Evolutionary conservation across 2,329 filamentous ascomycete genomes (phyloP).

Genomic region (Aspergillus sp.): DNA sequence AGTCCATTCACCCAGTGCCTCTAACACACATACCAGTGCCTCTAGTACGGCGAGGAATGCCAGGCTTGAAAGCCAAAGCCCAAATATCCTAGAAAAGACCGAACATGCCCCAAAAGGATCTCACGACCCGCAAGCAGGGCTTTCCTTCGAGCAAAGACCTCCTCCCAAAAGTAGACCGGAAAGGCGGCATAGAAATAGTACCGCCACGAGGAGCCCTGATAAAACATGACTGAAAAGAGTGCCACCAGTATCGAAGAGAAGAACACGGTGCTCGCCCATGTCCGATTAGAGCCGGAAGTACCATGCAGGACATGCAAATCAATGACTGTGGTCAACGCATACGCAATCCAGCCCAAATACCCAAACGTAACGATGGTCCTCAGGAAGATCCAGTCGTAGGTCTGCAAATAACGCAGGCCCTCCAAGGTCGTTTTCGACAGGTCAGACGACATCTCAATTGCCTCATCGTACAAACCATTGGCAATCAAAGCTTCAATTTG

Average conservation of each 20-base stretch:
- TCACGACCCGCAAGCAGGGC: conserved; percentile 59
- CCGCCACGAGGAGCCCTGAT: conserved; percentile 67
- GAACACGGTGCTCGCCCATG: conserved; percentile 47
- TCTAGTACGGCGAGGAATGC: conserved; percentile 67
- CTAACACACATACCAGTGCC: conserved; percentile 54
- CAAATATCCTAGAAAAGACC: conserved; percentile 48
- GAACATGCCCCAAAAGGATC: conserved; percentile 60
- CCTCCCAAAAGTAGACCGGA: conserved; percentile 92
- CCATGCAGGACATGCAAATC: conserved; percentile 78
- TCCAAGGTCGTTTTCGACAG: conserved; percentile 69
- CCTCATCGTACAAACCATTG: conserved; percentile 57
- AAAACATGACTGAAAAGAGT: conserved; percentile 68
- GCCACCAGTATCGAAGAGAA: conserved; percentile 69
- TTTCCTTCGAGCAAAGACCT: conserved; percentile 69
- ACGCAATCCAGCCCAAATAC: conserved; percentile 93
- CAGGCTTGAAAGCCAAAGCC: conserved; percentile 55
- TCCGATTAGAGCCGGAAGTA: conserved; percentile 55
- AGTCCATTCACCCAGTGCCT: conserved; percentile 4
- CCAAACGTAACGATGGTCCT: conserved; percentile 79
- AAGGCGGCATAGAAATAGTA: conserved; percentile 93
- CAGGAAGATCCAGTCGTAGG: conserved; percentile 96
- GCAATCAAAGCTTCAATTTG: conserved; percentile 61
- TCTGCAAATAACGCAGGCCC: conserved; percentile 87
- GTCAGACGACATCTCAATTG: conserved; percentile 67
- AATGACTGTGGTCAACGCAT: conserved; percentile 78